phyloP scores from a whole-genome alignment of 2,329 filamentous ascomycete genomes.

The Scedosporium aurantiacum region DNA sequence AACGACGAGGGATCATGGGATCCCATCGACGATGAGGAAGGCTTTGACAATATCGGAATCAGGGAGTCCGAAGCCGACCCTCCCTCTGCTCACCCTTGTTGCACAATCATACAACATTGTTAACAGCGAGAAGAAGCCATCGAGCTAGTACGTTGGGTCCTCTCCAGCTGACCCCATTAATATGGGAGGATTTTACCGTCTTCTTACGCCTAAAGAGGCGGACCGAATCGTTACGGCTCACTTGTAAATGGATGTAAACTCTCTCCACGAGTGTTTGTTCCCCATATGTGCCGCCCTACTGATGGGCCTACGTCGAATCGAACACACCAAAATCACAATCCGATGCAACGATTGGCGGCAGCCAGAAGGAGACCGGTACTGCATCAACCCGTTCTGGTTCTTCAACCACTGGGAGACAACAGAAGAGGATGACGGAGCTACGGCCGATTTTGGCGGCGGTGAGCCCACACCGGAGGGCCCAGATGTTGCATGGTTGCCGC shows the following conservation, averaged over 20 bases:
- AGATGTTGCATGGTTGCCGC: background rate
- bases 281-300: background rate
- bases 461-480: background rate
- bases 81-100: too few relatives aligned
- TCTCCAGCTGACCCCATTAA: too few relatives aligned
- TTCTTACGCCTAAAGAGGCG: background rate
- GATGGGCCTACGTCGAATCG: background rate
- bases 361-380: background rate
- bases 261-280: background rate
- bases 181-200: too few relatives aligned
- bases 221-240: background rate
- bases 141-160: too few relatives aligned
- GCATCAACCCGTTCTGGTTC: background rate
- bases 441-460: background rate
- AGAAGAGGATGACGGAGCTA: background rate
- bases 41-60: background rate
- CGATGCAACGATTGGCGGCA: background rate
- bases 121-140: too few relatives aligned
- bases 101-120: too few relatives aligned
- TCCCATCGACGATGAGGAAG: background rate
- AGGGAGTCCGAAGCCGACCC: too few relatives aligned
- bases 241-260: background rate
- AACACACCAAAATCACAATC: background rate
- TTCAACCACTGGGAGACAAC: background rate
- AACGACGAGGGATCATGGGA: background rate